phyloP scores from a whole-genome alignment of 169 alveolate genomes.

The Eimeria zaria region DNA sequence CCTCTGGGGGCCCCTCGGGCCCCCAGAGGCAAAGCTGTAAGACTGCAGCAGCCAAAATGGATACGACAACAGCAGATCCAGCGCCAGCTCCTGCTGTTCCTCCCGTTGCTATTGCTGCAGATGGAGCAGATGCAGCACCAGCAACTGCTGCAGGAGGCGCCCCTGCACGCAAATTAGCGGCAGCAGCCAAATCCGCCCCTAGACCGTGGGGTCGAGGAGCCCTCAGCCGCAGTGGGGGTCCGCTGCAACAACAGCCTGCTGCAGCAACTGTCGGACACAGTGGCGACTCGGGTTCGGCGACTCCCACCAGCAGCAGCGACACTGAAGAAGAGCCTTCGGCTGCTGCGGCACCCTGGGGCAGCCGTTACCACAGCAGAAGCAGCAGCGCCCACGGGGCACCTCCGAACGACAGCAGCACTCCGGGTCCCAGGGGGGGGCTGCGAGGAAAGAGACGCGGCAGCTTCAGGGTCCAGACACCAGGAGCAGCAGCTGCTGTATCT shows the following conservation, averaged over 20 bases:
- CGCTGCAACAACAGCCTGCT: slow-evolving; percentile 52
- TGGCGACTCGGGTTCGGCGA: slow-evolving; percentile 48
- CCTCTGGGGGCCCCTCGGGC: slow-evolving; percentile 75
- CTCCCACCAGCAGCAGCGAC: slow-evolving; percentile 70
- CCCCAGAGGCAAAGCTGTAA: slow-evolving; percentile 58
- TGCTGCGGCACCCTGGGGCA: slow-evolving; percentile 15
- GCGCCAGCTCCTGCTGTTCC: slow-evolving; percentile 37
- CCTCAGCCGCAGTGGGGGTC: slow-evolving; percentile 78
- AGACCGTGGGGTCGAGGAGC: slow-evolving; percentile 72
- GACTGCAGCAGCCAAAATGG: slow-evolving; percentile 22
- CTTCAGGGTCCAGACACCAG: slow-evolving; percentile 22
- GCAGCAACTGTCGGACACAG: slow-evolving; percentile 31
- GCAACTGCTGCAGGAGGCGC: slow-evolving; percentile 11
- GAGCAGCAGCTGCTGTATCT: slow-evolving; percentile 32
- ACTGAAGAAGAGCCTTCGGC: neutral
- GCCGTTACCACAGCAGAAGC: slow-evolving; percentile 41
- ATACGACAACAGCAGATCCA: neutral
- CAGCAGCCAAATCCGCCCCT: slow-evolving; percentile 68
- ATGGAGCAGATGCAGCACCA: slow-evolving; percentile 37
- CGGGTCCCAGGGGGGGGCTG: neutral
- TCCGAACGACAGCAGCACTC: slow-evolving; percentile 1
- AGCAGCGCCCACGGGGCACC: slow-evolving; percentile 44
- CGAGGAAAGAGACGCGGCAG: slow-evolving; percentile 68
- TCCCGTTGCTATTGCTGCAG: slow-evolving; percentile 14
- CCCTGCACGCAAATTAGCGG: slow-evolving; percentile 51